Conservation (phyloP, 768 basidiomycete genomes). For the Agrocybe praecox region DNA sequence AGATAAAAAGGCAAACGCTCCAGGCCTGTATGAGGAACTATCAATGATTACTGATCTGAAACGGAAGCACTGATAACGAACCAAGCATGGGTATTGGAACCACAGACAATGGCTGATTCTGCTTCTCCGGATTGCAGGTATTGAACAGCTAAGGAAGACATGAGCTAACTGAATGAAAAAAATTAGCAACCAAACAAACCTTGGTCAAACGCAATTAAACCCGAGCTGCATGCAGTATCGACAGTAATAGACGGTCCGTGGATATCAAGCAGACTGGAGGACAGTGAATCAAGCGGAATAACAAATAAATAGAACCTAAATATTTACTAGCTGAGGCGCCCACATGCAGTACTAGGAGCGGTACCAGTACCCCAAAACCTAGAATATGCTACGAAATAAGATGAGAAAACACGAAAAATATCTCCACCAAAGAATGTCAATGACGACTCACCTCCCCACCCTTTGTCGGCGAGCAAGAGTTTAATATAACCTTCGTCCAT, state of each 20-base stretch:
- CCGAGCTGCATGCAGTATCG: slow-evolving; percentile 37
- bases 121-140: slow-evolving; percentile 32
- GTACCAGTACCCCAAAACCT: slow-evolving; percentile 35
- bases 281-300: not conserved
- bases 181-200: slow-evolving; percentile 25
- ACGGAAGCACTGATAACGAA: not conserved
- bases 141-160: slow-evolving; percentile 26
- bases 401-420: not conserved
- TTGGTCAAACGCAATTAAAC: slow-evolving; percentile 34
- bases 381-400: slow-evolving; percentile 26
- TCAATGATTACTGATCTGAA: not conserved
- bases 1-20: slow-evolving; percentile 30
- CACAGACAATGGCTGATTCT: slow-evolving; percentile 37
- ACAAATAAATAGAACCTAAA: slow-evolving; percentile 6
- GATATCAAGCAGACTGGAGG: slow-evolving; percentile 30
- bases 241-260: slow-evolving; percentile 36
- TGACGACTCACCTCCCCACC: slow-evolving; percentile 28
- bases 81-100: slow-evolving; percentile 35
- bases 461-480: slow-evolving; percentile 30
- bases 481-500: slow-evolving; percentile 33
- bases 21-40: slow-evolving; percentile 23
- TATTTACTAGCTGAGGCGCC: slow-evolving; percentile 39
- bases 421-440: not conserved
- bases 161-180: not conserved
- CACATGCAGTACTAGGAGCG: slow-evolving; percentile 33